Evolutionary conservation across 2,329 filamentous ascomycete species (phyloP).

Genomic region (Thermomyces lanuginosus): DNA sequence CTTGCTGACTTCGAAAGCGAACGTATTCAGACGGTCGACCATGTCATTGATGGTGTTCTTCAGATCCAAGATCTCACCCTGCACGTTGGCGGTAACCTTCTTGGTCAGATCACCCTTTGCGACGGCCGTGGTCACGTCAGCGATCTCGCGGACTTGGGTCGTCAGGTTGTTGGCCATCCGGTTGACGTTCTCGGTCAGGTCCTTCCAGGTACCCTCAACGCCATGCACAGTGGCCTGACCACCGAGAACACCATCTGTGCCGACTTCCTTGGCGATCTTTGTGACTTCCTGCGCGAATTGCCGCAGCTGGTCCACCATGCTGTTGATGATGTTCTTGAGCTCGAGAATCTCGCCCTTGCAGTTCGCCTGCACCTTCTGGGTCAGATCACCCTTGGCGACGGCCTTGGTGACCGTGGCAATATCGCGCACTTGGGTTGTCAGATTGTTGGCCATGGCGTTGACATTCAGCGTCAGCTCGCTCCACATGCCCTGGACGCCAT

Average conservation of each 20-base stretch:
- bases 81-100: conserved; percentile 80
- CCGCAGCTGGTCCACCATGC: conserved; percentile 89
- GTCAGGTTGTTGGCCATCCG: conserved; percentile 95
- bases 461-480: conserved; percentile 69
- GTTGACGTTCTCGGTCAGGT: conserved; percentile 83
- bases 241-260: conserved; percentile 77
- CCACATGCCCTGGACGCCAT: conserved; percentile 70
- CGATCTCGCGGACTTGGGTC: conserved; percentile 88
- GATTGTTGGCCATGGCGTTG: conserved; percentile 69
- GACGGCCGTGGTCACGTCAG: conserved; percentile 83
- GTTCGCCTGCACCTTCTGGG: conserved; percentile 82
- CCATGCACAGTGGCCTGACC: conserved; percentile 87
- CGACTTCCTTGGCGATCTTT: conserved; percentile 81
- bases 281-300: conserved; percentile 92
- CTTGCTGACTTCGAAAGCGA: conserved; percentile 46
- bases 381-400: conserved; percentile 64
- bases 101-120: conserved; percentile 80
- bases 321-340: conserved; percentile 93
- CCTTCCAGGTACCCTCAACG: conserved; percentile 87
- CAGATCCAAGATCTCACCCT: conserved; percentile 78
- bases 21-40: conserved; percentile 45
- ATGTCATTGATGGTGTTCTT: conserved; percentile 66
- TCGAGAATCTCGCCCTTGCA: conserved; percentile 77
- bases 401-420: conserved; percentile 64
- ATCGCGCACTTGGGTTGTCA: conserved; percentile 78